Percentiles rank a stretch among this genome's conserved stretches.
Evolutionary conservation across 2,329 filamentous ascomycete genomes (phyloP).

Genomic region (Beauveria sp.): DNA sequence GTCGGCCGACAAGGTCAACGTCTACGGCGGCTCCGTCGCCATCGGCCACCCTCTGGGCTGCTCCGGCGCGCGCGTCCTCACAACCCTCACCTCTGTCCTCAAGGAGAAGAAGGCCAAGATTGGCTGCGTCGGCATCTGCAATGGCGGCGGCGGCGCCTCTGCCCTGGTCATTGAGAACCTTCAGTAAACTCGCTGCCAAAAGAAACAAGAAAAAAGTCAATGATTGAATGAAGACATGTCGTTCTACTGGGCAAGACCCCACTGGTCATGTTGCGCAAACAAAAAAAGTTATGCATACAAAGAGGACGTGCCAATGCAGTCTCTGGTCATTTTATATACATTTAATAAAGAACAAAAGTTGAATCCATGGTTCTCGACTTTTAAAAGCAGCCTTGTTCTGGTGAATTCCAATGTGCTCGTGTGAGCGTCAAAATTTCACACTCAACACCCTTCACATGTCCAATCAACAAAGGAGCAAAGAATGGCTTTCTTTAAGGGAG

Average conservation of each 20-base stretch:
- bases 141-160: conserved; percentile 91
- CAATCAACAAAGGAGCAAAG: too few species aligned
- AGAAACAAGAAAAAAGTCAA: not conserved
- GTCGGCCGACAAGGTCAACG: conserved; percentile 79
- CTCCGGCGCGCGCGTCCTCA: conserved; percentile 87
- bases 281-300: not conserved
- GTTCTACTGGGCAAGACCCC: not conserved
- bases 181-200: conserved; percentile 33
- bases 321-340: conserved; percentile 4
- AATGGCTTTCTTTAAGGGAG: too few species aligned
- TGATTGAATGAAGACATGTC: not conserved
- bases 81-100: conserved; percentile 82
- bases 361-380: not conserved
- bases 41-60: conserved; percentile 92
- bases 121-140: conserved; percentile 92
- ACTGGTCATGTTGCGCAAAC: not conserved
- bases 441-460: too few species aligned
- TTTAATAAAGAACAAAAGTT: conserved; percentile 4
- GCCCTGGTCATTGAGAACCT: conserved; percentile 82
- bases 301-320: not conserved
- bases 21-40: conserved; percentile 91
- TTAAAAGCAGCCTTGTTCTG: too few species aligned
- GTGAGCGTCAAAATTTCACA: too few species aligned
- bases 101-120: conserved; percentile 89
- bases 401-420: too few species aligned